Evolutionary conservation across 139 green algal genomes (phyloP).

Genomic region (Trebouxia sp.): DNA sequence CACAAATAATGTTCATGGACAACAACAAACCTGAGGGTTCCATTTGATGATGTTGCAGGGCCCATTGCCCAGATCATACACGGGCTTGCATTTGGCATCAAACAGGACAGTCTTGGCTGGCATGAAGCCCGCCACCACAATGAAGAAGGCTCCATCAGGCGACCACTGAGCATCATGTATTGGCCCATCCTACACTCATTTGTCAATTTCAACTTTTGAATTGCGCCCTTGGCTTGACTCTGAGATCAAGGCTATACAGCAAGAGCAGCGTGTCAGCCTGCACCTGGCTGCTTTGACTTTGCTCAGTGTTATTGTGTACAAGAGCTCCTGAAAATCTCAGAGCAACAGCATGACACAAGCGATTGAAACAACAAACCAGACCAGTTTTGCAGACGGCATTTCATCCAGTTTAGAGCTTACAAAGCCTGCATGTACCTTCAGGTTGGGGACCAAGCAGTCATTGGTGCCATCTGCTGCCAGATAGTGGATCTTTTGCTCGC

Average conservation of each 20-base stretch:
- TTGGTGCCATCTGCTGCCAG: constrained; percentile 64
- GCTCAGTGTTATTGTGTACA: no score
- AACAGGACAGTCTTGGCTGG: constrained; percentile 85
- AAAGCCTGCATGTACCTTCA: constrained; percentile 56
- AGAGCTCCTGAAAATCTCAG: no score
- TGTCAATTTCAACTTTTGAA: background rate
- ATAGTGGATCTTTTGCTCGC: constrained; percentile 92
- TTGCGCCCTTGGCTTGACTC: no score
- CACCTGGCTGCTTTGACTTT: no score
- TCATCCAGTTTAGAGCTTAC: no score
- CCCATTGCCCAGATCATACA: constrained; percentile 86
- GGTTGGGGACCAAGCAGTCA: constrained; percentile 72
- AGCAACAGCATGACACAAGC: no score
- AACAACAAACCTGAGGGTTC: constrained; percentile 84
- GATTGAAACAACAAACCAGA: no score
- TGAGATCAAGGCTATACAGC: no score
- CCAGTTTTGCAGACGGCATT: no score
- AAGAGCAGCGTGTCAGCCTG: background rate
- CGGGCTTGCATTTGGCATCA: constrained; percentile 76
- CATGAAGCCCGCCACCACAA: constrained; percentile 70
- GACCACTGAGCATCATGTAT: constrained; percentile 97
- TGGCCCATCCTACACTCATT: constrained; percentile 76
- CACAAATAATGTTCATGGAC: no score
- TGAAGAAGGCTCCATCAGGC: constrained; percentile 83
- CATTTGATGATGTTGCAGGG: constrained; percentile 86